Base-by-base conservation (phyloP, 2,329 filamentous ascomycete species). In the Beauveria brongniartii region DNA sequence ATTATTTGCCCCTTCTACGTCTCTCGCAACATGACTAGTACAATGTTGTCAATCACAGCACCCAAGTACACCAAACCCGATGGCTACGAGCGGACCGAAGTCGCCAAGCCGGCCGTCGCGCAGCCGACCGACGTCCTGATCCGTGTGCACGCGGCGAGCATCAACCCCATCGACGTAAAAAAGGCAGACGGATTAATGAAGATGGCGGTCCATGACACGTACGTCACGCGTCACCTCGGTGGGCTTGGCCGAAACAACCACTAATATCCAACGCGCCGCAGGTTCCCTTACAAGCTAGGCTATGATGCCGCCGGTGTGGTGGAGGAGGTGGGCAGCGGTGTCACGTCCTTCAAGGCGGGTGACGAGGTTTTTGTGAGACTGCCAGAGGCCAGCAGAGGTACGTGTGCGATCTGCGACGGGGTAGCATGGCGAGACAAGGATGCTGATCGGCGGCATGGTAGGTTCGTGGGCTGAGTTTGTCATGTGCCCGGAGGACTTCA, bases 91-190 rank as follows among this genome's bases (percentile, higher is more conserved):
- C 40, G 67, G 8, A 62, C 59, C 8, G 56, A 34, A 12, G 40
- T 67, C 22, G 62, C 68, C n/a, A 64, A 64, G 44, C 69, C 69
- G 3, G 61, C 61, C 12, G 59, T 71, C 44, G 63, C 63, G 9
- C 53, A 64, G 1, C 41, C 63, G 18, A 63, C 61, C 12, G 66
- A 71, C 30, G 65, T 72, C 12, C 53, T 74, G 18, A 74, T 80
- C 44, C 72, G 69, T 53, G 75, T 79, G 9, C 69, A 76, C 58
- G 76, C 77, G 3, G 76, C 76, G 1, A 74, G 72, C 51, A 69
- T 79, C 46, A 79, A 80, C 62, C 76, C 78, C 1, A 68, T 79
- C 3, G 77, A 80, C 66, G 70, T 78, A 4, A 75, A 75, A 63
- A 72, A 72, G 56, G 77, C 75, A 0, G 66, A 67, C 18, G 75